phyloP scores from a whole-genome alignment of 2,329 filamentous ascomycete species.

The Penicillium oxalicum region DNA sequence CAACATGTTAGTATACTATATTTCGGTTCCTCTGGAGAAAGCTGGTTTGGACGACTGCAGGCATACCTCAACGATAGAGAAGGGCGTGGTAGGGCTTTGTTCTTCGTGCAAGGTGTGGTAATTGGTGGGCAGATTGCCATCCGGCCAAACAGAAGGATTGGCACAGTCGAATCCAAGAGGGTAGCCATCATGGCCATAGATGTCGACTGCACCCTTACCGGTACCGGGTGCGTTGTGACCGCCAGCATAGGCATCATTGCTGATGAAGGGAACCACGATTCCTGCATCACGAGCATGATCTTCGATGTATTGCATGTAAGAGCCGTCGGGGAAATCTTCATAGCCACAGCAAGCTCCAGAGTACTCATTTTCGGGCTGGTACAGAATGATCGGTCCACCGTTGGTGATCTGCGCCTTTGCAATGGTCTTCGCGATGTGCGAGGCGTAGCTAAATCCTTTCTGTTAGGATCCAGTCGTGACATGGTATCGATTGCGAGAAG shows the following conservation, averaged over 20 bases:
- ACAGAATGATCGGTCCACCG: slow-evolving; percentile 70
- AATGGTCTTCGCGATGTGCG: slow-evolving; percentile 59
- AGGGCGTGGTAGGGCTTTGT: slow-evolving; percentile 61
- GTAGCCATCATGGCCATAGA: slow-evolving; percentile 63
- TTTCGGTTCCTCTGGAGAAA: too few relatives aligned
- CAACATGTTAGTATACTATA: too few relatives aligned
- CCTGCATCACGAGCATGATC: slow-evolving; percentile 63
- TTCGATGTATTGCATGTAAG: slow-evolving; percentile 66
- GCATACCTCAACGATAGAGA: slow-evolving; percentile 54
- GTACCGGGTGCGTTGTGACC: slow-evolving; percentile 62
- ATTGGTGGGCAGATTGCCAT: slow-evolving; percentile 50
- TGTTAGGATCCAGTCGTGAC: too few relatives aligned
- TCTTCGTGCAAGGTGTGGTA: slow-evolving; percentile 51
- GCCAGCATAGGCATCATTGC: slow-evolving; percentile 60
- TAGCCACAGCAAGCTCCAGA: slow-evolving; percentile 43
- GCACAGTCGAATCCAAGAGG: slow-evolving; percentile 46
- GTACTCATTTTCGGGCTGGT: slow-evolving; percentile 81
- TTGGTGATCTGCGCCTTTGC: slow-evolving; percentile 75
- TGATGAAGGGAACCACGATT: slow-evolving; percentile 68
- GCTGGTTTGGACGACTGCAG: not conserved
- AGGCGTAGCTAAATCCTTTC: slow-evolving; percentile 48
- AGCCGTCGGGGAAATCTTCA: slow-evolving; percentile 57
- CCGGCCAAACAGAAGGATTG: slow-evolving; percentile 58
- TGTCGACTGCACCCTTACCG: slow-evolving; percentile 52
- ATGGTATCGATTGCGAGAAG: not conserved